phyloP scores from a whole-genome alignment of 768 basidiomycete genomes.

The Paxillus involutus region DNA sequence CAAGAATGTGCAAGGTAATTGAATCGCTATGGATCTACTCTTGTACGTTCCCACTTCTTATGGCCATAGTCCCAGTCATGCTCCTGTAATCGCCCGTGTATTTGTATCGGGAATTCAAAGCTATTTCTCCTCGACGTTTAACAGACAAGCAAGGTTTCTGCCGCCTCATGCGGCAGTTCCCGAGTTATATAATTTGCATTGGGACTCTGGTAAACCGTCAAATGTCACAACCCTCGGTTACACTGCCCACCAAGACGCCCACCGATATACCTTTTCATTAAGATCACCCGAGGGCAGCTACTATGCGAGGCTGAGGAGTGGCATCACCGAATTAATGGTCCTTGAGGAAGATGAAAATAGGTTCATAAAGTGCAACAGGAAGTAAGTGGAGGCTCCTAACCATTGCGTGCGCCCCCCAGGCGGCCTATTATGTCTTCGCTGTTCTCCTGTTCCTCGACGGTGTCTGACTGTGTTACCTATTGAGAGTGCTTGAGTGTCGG shows the following conservation, averaged over 20 bases:
- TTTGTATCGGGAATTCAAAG: too few relatives aligned
- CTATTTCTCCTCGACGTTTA: too few relatives aligned
- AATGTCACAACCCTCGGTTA: background rate
- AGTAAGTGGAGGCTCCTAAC: constrained; percentile 41
- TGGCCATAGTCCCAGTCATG: too few relatives aligned
- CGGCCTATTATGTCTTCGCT: constrained; percentile 79
- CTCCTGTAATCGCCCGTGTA: too few relatives aligned
- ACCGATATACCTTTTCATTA: background rate
- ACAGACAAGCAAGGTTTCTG: too few relatives aligned
- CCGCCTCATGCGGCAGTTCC: too few relatives aligned
- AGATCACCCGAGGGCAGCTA: background rate
- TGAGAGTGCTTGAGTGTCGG: background rate
- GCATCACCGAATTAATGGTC: constrained; percentile 28
- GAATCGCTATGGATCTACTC: too few relatives aligned
- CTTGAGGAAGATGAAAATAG: constrained; percentile 17
- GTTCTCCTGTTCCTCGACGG: constrained; percentile 82
- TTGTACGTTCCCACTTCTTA: too few relatives aligned
- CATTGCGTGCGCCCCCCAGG: constrained; percentile 63
- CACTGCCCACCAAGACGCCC: background rate
- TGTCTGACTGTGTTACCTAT: constrained; percentile 84
- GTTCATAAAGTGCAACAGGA: constrained; percentile 11
- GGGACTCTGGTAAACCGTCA: background rate
- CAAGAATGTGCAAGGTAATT: too few relatives aligned
- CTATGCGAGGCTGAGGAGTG: background rate
- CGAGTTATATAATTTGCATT: background rate